These are phyloP conservation scores for Fusarium duplospermum DNA, from an alignment of 2,329 filamentous ascomycete genomes.

Conservation along the genomic window DNA sequence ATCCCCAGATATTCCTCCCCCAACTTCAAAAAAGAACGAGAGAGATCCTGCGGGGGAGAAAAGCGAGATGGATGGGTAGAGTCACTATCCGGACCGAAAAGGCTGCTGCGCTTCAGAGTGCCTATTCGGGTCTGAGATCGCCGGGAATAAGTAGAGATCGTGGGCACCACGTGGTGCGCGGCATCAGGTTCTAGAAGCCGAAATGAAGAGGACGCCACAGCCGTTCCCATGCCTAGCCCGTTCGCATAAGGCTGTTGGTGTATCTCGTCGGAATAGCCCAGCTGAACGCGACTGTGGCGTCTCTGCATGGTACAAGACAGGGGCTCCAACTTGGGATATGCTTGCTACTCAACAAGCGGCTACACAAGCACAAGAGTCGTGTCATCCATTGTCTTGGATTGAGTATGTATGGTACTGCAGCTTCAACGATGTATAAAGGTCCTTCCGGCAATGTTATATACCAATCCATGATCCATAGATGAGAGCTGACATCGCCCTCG, in stretches of 20 bases:
- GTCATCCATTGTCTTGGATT: background rate
- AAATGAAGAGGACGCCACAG: background rate
- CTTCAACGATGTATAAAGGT: background rate
- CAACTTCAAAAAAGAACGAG: background rate
- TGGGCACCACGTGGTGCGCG: conserved; percentile 1
- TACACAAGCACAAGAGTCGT: background rate
- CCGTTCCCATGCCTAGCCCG: background rate
- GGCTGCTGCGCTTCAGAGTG: conserved; percentile 6
- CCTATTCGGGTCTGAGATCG: background rate
- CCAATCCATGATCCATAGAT: background rate
- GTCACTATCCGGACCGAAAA: background rate
- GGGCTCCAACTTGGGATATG: background rate
- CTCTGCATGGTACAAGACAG: background rate
- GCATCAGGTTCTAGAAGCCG: background rate
- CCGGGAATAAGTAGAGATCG: background rate
- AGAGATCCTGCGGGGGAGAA: background rate
- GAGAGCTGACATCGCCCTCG: background rate
- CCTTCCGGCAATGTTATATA: background rate
- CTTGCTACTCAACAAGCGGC: background rate
- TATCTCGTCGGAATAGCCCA: background rate
- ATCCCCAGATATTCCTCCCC: background rate
- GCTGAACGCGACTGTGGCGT: background rate
- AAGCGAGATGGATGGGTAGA: background rate
- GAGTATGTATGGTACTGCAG: background rate
- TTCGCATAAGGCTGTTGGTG: background rate